These are phyloP conservation scores for Bassia scoparia DNA, from an alignment of 148 eudicot species.

Conservation along the genomic window DNA sequence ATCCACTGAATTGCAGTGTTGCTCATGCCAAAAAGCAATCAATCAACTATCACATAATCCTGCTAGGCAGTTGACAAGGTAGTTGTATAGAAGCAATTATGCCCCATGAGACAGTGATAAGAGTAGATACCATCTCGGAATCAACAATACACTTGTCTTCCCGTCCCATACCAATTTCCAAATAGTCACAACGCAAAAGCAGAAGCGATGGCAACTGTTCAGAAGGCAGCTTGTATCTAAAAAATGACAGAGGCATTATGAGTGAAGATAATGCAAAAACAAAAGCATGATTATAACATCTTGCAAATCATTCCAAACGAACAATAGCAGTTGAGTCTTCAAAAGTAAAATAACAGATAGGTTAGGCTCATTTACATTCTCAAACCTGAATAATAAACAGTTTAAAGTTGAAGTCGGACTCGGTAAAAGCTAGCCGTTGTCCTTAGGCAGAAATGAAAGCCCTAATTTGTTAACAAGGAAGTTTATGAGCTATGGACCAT, in stretches of 20 bases:
- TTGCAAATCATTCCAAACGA: neutral
- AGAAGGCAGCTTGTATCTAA: slow-evolving; percentile 75
- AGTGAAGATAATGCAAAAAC: neutral
- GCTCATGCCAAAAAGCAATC: slow-evolving; percentile 92
- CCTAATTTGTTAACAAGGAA: neutral
- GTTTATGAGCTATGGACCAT: neutral
- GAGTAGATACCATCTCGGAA: slow-evolving; percentile 61
- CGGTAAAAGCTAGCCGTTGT: neutral
- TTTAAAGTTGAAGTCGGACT: neutral
- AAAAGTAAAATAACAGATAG: neutral
- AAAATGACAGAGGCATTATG: slow-evolving; percentile 14
- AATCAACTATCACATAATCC: slow-evolving; percentile 82
- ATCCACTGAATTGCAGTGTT: slow-evolving; percentile 79
- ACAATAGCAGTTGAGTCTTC: neutral
- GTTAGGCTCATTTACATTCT: neutral
- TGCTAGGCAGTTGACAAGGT: slow-evolving; percentile 65
- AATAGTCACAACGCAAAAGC: slow-evolving; percentile 42
- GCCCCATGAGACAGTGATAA: slow-evolving; percentile 67
- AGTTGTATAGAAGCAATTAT: slow-evolving; percentile 73
- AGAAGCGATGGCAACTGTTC: slow-evolving; percentile 67
- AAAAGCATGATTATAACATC: neutral
- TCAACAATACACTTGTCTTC: slow-evolving; percentile 71
- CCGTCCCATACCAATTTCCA: slow-evolving; percentile 59
- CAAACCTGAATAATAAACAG: neutral
- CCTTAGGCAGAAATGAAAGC: neutral